Evolutionary conservation across 805 yeast genomes (phyloP).

Genomic region (Diddensiella transvaalensis): DNA sequence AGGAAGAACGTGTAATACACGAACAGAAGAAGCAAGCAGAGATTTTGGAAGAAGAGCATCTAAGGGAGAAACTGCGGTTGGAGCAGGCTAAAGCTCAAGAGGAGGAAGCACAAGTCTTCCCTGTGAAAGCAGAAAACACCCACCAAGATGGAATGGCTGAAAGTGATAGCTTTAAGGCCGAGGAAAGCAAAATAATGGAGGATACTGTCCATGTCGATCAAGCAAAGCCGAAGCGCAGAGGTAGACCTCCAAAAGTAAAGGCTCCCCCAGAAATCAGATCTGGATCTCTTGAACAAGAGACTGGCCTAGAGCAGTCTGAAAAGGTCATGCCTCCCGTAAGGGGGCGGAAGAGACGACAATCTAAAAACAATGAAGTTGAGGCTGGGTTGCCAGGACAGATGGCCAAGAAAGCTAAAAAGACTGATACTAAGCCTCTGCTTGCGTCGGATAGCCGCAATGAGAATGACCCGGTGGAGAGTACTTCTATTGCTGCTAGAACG

Average conservation of each 20-base stretch:
- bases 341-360: not conserved
- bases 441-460: too few relatives aligned
- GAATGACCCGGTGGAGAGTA: not conserved
- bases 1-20: not conserved
- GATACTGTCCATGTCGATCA: too few relatives aligned
- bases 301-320: too few relatives aligned
- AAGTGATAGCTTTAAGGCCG: too few relatives aligned
- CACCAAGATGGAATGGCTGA: too few relatives aligned
- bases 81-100: too few relatives aligned
- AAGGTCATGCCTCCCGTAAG: not conserved
- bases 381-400: not conserved
- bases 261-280: not conserved
- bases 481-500: too few relatives aligned
- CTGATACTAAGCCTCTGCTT: not conserved
- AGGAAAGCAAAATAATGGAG: too few relatives aligned
- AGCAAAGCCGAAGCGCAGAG: too few relatives aligned
- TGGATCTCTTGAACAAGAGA: not conserved
- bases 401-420: not conserved
- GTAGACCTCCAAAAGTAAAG: not conserved
- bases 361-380: not conserved
- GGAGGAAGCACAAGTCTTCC: not conserved
- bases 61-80: too few relatives aligned
- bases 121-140: too few relatives aligned
- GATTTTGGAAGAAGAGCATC: not conserved
- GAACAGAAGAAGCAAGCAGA: not conserved